Percentiles rank a stretch among this genome's conserved stretches.
These are phyloP conservation scores for Penstemon barbatus DNA, from an alignment of 257 asterid genomes.

Conservation along the genomic window DNA sequence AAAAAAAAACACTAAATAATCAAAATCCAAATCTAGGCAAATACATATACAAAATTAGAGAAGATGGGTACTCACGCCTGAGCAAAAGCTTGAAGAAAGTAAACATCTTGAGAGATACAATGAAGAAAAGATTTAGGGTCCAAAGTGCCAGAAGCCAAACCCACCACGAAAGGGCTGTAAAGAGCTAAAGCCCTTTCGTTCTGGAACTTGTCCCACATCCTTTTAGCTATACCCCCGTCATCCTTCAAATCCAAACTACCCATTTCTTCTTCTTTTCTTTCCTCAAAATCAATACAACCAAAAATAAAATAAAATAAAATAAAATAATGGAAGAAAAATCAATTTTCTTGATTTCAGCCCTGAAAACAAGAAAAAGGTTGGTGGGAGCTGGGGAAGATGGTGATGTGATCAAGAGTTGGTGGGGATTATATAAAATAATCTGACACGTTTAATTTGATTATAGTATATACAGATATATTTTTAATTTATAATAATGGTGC, in stretches of 20 bases:
- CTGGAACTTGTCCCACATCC: conserved; percentile 56
- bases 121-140: conserved; percentile 45
- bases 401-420: no score
- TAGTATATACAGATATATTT: no score
- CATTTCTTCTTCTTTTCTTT: conserved; percentile 21
- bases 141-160: conserved; percentile 56
- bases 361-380: no score
- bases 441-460: no score
- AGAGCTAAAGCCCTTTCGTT: conserved; percentile 55
- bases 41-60: background rate
- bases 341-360: no score
- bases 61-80: conserved; percentile 45
- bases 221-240: conserved; percentile 55
- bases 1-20: background rate
- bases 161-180: conserved; percentile 53
- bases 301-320: no score
- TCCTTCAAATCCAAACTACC: conserved; percentile 40
- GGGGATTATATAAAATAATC: no score
- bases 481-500: no score
- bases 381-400: no score
- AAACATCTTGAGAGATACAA: conserved; percentile 65
- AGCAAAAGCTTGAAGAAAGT: conserved; percentile 63
- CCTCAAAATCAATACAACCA: no score
- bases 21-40: no score
- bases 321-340: no score